A percentile compares a stretch with the other conserved stretches of the same genome.
These are phyloP conservation scores for Trichoderma endophyticum DNA, from an alignment of 2,329 filamentous ascomycete genomes.

Conservation along the genomic window DNA sequence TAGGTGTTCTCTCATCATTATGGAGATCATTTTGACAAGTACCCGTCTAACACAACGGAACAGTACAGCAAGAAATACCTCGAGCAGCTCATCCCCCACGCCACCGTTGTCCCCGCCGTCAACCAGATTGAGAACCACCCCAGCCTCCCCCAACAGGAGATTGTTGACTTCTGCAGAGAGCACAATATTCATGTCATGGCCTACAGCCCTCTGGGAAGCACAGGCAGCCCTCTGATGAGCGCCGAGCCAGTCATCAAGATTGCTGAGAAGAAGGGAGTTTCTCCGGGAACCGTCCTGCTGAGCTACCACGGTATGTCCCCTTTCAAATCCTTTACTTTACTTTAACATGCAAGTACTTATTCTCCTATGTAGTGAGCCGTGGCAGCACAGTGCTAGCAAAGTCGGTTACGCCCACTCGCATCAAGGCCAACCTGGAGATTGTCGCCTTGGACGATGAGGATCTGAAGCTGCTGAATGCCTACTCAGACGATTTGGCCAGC, in stretches of 20 bases:
- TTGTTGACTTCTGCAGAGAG: conserved; percentile 64
- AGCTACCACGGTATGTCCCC: conserved; percentile 65
- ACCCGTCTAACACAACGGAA: background rate
- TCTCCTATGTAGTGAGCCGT: conserved; percentile 52
- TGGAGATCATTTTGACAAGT: too few relatives aligned
- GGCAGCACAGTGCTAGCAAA: conserved; percentile 71
- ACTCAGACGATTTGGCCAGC: conserved; percentile 48
- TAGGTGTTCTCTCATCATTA: conserved; percentile 24
- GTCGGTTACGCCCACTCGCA: conserved; percentile 65
- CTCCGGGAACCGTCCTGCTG: conserved; percentile 61
- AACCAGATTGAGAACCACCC: conserved; percentile 77
- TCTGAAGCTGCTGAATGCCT: conserved; percentile 54
- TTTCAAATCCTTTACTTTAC: background rate
- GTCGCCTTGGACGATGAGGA: conserved; percentile 65
- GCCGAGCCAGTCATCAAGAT: conserved; percentile 61
- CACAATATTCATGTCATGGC: conserved; percentile 71
- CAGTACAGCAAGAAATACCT: conserved; percentile 56
- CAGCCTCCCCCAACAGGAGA: conserved; percentile 66
- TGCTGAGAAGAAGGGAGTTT: conserved; percentile 60
- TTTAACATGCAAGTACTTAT: background rate
- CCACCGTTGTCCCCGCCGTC: conserved; percentile 58
- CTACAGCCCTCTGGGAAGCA: conserved; percentile 65
- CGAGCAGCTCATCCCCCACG: conserved; percentile 49
- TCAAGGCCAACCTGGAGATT: conserved; percentile 67
- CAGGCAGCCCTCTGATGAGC: conserved; percentile 61